These are phyloP conservation scores for Grifola frondosa DNA, from an alignment of 1,284 basidiomycete species.

Conservation along the genomic window DNA sequence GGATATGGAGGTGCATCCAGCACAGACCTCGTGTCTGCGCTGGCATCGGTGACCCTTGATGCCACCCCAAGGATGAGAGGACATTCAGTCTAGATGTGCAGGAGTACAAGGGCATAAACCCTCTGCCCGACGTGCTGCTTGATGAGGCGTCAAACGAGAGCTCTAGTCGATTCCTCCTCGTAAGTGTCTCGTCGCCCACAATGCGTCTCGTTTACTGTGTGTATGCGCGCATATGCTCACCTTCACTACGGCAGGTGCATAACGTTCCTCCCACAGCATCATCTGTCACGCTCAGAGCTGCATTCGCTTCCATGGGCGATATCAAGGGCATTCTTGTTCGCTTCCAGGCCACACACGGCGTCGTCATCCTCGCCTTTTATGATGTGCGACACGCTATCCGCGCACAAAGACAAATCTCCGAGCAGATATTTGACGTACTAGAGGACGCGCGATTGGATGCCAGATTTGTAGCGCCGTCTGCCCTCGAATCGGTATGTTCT, in stretches of 20 bases:
- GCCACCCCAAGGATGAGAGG: slow-evolving; percentile 23
- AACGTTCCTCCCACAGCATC: slow-evolving; percentile 15
- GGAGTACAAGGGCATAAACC: too few relatives aligned
- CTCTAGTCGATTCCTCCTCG: slow-evolving; percentile 20
- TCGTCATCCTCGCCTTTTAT: slow-evolving; percentile 61
- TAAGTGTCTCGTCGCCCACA: too few relatives aligned
- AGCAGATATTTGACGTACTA: slow-evolving; percentile 17
- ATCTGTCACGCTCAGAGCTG: slow-evolving; percentile 13
- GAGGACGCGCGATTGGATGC: slow-evolving; percentile 19
- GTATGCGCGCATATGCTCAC: slow-evolving; percentile 8
- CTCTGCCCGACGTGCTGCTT: slow-evolving; percentile 6
- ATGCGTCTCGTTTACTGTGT: neutral
- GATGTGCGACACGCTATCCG: slow-evolving; percentile 55
- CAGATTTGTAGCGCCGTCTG: slow-evolving; percentile 13
- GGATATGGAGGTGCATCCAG: slow-evolving; percentile 7
- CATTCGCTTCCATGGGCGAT: slow-evolving; percentile 20
- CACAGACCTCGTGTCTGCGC: slow-evolving; percentile 3
- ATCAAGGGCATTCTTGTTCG: slow-evolving; percentile 55
- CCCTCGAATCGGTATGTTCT: slow-evolving; percentile 16
- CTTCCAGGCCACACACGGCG: slow-evolving; percentile 45
- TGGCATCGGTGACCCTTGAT: slow-evolving; percentile 16
- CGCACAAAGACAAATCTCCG: slow-evolving; percentile 37
- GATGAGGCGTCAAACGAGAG: slow-evolving; percentile 12
- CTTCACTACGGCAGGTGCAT: slow-evolving; percentile 16
- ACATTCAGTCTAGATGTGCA: slow-evolving; percentile 8